These are phyloP conservation scores for Prosopis cineraria DNA, from an alignment of 306 rosid genomes.

Conservation along the genomic window DNA sequence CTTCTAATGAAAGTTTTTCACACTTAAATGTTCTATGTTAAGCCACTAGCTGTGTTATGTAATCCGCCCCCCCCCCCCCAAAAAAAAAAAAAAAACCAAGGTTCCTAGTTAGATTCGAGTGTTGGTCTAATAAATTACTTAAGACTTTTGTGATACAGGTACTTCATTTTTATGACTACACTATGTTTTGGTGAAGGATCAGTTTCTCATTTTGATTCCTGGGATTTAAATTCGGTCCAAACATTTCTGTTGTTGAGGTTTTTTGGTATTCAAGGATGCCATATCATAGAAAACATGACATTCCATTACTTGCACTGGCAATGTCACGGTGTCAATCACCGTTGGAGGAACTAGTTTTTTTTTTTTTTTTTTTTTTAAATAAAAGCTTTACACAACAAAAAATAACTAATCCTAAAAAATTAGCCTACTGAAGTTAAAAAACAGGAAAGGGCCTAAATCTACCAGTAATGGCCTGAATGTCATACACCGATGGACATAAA, in stretches of 20 bases:
- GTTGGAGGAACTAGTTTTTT: background rate
- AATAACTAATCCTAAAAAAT: no score
- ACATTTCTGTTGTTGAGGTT: background rate
- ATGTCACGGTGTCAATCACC: background rate
- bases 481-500: no score
- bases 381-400: no score
- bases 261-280: no score
- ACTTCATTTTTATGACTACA: background rate
- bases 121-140: background rate
- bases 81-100: no score
- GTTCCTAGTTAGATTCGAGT: no score
- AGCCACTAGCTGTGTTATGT: background rate
- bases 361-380: no score
- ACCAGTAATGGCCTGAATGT: no score
- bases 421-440: no score
- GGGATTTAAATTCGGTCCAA: background rate
- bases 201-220: background rate
- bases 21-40: background rate
- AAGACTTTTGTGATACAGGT: background rate
- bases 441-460: no score
- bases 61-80: no score
- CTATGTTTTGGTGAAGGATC: background rate
- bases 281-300: no score
- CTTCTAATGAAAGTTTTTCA: background rate
- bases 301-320: background rate